These are phyloP conservation scores for Cladosporium sp. DNA, from an alignment of 2,329 filamentous ascomycete genomes.

Conservation along the genomic window DNA sequence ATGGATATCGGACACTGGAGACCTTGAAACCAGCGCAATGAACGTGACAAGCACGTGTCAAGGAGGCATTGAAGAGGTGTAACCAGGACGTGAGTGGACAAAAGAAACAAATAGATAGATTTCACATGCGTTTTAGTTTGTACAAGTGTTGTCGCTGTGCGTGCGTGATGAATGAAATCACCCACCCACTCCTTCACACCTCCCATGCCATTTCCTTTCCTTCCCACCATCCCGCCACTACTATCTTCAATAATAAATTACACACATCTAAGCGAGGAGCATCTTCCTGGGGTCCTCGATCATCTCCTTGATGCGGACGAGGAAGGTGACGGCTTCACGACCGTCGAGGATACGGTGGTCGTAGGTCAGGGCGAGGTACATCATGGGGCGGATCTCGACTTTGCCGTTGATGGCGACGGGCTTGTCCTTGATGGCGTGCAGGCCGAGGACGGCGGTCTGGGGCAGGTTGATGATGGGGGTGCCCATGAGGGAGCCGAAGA, in stretches of 20 bases:
- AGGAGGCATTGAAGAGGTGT: neutral
- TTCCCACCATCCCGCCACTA: neutral
- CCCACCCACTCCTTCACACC: neutral
- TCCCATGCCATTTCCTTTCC: neutral
- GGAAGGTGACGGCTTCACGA: slow-evolving; percentile 91
- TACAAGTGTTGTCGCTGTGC: neutral
- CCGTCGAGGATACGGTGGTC: slow-evolving; percentile 96
- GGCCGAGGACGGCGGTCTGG: slow-evolving; percentile 84
- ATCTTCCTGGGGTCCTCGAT: slow-evolving; percentile 94
- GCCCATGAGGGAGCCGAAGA: slow-evolving; percentile 96
- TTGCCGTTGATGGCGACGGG: slow-evolving; percentile 89
- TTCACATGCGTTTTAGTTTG: neutral
- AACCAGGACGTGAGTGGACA: neutral
- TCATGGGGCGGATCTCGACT: slow-evolving; percentile 95
- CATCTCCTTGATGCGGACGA: slow-evolving; percentile 95
- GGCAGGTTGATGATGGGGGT: slow-evolving; percentile 98
- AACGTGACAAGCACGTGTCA: neutral
- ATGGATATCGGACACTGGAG: neutral
- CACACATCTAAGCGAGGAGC: slow-evolving; percentile 59
- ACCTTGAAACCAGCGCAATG: neutral
- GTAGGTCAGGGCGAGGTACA: slow-evolving; percentile 97
- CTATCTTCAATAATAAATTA: neutral
- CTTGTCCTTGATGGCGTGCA: slow-evolving; percentile 96
- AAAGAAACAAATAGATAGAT: slow-evolving; percentile 4
- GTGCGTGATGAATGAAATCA: neutral